phyloP scores from a whole-genome alignment of 768 basidiomycete species.

The Lactarius akahatsu region DNA sequence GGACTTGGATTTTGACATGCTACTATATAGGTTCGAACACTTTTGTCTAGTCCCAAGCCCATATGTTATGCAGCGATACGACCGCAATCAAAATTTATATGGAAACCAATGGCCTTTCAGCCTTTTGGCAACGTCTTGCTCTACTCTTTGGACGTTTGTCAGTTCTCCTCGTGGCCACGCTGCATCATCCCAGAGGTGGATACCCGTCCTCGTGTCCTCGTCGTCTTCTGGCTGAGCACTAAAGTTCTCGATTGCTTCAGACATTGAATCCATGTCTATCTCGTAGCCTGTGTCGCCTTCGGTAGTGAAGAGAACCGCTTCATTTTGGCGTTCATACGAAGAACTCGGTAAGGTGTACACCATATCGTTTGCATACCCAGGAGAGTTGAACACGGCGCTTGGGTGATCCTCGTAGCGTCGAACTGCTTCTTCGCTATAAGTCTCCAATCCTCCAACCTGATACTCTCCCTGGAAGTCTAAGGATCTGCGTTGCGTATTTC shows the following conservation, averaged over 20 bases:
- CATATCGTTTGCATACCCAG: conserved; percentile 4
- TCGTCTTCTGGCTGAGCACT: conserved; percentile 3
- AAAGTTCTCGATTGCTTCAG: conserved; percentile 3
- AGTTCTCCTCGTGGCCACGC: conserved; percentile 15
- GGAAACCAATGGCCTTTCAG: conserved; percentile 68
- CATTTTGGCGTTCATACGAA: conserved; percentile 9
- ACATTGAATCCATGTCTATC: background rate
- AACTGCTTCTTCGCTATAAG: background rate
- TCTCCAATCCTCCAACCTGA: background rate
- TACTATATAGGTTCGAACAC: background rate
- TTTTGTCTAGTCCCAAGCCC: background rate
- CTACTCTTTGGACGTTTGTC: conserved; percentile 44
- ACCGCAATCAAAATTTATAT: conserved; percentile 46
- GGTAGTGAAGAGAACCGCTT: background rate
- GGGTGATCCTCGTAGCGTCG: background rate
- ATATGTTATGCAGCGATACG: conserved; percentile 3
- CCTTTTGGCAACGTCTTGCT: conserved; percentile 58
- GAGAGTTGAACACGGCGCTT: background rate
- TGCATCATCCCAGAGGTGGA: conserved; percentile 18
- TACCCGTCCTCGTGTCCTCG: background rate
- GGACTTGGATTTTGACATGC: too few relatives aligned
- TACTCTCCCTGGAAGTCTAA: background rate
- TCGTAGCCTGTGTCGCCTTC: conserved; percentile 8
- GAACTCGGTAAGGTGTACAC: background rate
- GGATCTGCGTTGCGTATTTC: conserved; percentile 2